Evolutionary conservation across 805 yeast genomes (phyloP), one percentile per base, ranked within the genome.

Genomic region (Spathaspora gorwiae): DNA sequence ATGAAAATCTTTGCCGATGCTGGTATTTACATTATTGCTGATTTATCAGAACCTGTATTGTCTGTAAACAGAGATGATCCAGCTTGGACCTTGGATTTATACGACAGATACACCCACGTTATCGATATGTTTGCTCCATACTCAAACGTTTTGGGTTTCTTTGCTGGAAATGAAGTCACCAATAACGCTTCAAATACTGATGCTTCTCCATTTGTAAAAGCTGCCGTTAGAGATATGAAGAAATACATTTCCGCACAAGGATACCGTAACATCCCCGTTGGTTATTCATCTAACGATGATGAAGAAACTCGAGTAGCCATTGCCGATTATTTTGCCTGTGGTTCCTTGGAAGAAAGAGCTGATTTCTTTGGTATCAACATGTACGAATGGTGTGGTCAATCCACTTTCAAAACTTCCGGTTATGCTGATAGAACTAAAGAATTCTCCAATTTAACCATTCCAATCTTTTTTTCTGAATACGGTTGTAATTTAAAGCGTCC

Each of bases 101-200:
- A 79, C 68, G 70, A 80, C 47, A 79, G 97, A 63, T 92, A 92
- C 72, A 82, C 85, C 40, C 67, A 75, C 26, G 97, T 92, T 32
- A 81, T 94, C 46, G 97, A 94, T 65, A 70, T 77, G 54, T 79
- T 94, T 72, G 79, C 81, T 47, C 73, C 78, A 55, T 92, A 90
- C 69, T 68, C 83, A 40, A 92, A 92, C 67, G 79, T 88, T 14
- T 74, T 92, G 51, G 99, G 98, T 2, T 90, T 88, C 77, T 90
- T 92, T 68, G 98, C 98, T 27, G 99, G 98, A 50, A 94, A 94
- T 68, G 99, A 92, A 76, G 98, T 94, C 44, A 81, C 92, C 48
- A 92, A 90, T 66, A 89, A 87, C 60, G 69, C 67, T 37, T 70
- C 89, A 40, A 90, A 88, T 66, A 87, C 97, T 11, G 84, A 81